phyloP scores from a whole-genome alignment of 2,329 filamentous ascomycete species.

The Xylariaceae sp. region DNA sequence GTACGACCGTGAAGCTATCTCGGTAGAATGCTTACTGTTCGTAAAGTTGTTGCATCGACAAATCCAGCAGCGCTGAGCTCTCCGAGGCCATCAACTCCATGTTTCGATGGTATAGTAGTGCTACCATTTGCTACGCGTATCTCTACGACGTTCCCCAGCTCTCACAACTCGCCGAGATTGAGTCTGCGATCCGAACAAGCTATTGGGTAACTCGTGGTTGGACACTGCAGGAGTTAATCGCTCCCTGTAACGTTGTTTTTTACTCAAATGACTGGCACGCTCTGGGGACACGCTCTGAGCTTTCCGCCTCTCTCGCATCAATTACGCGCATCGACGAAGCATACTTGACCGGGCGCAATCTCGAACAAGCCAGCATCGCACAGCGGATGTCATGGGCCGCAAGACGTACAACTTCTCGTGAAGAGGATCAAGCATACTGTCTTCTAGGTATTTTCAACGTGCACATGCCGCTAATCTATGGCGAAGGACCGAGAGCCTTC shows the following conservation, averaged over 20 bases:
- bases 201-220: slow-evolving; percentile 25
- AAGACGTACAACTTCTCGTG: slow-evolving; percentile 28
- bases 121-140: slow-evolving; percentile 34
- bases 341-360: slow-evolving; percentile 20
- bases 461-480: slow-evolving; percentile 39
- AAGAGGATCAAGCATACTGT: slow-evolving; percentile 39
- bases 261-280: slow-evolving; percentile 28
- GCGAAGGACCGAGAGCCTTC: slow-evolving; percentile 37
- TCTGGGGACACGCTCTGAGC: slow-evolving; percentile 30
- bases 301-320: slow-evolving; percentile 24
- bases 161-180: slow-evolving; percentile 13
- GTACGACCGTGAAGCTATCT: not conserved
- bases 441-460: slow-evolving; percentile 40
- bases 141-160: slow-evolving; percentile 23
- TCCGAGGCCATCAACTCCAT: slow-evolving; percentile 36
- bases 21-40: not conserved
- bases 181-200: slow-evolving; percentile 2
- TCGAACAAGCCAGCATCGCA: slow-evolving; percentile 27
- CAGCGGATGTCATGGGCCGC: slow-evolving; percentile 40
- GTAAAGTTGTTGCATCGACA: slow-evolving; percentile 36
- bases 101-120: slow-evolving; percentile 35
- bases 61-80: slow-evolving; percentile 36
- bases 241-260: slow-evolving; percentile 32
- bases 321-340: slow-evolving; percentile 31
- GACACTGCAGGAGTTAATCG: slow-evolving; percentile 35